A percentile compares a stretch with the other conserved stretches of the same genome.
Conservation (phyloP, 192 early-diverging fungal genomes). For the Fimicolochytrium jonesii region DNA sequence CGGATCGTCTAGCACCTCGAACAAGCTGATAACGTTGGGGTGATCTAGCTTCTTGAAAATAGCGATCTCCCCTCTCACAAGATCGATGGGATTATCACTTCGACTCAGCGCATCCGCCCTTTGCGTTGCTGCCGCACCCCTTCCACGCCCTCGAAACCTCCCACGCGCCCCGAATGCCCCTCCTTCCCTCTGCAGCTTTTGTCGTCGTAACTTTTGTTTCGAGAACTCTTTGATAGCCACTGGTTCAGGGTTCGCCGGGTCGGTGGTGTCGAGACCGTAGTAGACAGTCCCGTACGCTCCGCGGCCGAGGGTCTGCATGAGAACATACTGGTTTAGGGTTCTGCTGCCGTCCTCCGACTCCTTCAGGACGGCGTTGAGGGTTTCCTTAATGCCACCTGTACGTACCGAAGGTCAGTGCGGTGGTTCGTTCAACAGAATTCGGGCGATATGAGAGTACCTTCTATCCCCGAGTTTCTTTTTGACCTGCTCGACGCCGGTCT, state of each 20-base stretch:
- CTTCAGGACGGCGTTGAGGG: conserved; percentile 59
- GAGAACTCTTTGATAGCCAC: conserved; percentile 95
- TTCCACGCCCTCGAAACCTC: conserved; percentile 34
- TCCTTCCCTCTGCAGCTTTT: conserved; percentile 58
- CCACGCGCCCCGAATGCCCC: conserved; percentile 38
- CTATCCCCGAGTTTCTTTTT: too few relatives aligned
- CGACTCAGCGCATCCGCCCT: conserved; percentile 54
- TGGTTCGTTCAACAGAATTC: too few relatives aligned
- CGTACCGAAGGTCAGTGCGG: too few relatives aligned
- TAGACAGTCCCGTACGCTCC: conserved; percentile 91
- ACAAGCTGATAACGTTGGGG: conserved; percentile 77
- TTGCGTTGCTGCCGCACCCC: conserved; percentile 42
- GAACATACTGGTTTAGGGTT: conserved; percentile 77
- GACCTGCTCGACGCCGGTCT: too few relatives aligned
- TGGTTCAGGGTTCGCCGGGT: conserved; percentile 25
- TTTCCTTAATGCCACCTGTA: conserved; percentile 39
- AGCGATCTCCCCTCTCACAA: conserved; percentile 85
- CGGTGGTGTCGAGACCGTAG: conserved; percentile 57
- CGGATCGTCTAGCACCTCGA: conserved; percentile 91
- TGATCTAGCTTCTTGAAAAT: conserved; percentile 94
- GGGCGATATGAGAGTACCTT: too few relatives aligned
- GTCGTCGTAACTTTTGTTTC: conserved; percentile 71
- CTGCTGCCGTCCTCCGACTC: conserved; percentile 69
- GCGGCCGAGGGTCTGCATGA: conserved; percentile 73
- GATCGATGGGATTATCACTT: conserved; percentile 72